Evolutionary conservation across 202 grass and related monocot species (phyloP).

Genomic region (Saccharum hybrid): DNA sequence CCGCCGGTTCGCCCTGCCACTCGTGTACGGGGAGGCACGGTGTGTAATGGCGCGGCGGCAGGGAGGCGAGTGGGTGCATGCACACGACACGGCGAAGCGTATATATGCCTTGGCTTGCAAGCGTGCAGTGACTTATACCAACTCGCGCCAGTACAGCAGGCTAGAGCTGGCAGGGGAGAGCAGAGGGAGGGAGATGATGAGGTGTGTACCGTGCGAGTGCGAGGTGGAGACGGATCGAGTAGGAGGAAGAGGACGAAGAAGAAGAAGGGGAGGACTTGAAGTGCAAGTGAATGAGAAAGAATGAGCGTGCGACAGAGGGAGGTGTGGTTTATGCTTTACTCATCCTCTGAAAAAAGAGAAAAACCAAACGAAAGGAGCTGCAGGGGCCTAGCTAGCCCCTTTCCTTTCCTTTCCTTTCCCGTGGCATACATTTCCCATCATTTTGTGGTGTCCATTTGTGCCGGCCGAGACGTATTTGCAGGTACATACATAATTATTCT

Average conservation of each 20-base stretch:
- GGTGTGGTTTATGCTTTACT: constrained; percentile 77
- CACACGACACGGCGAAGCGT: neutral
- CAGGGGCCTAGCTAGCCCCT: neutral
- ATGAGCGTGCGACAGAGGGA: constrained; percentile 35
- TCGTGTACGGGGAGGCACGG: too few species aligned
- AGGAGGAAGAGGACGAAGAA: too few species aligned
- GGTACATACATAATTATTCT: neutral
- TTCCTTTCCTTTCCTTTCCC: neutral
- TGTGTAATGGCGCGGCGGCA: too few species aligned
- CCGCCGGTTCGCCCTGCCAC: too few species aligned
- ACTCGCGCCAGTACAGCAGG: too few species aligned
- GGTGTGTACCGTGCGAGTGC: neutral
- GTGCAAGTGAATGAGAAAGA: constrained; percentile 64
- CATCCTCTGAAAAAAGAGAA: constrained; percentile 44
- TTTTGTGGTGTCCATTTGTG: constrained; percentile 2
- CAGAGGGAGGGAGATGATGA: neutral
- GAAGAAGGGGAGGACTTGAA: constrained; percentile 50
- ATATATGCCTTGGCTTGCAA: constrained; percentile 49
- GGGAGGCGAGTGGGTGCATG: neutral
- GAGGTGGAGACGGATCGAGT: too few species aligned
- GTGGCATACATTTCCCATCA: constrained; percentile 28
- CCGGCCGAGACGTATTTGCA: neutral
- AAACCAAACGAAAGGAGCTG: neutral
- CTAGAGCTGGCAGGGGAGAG: too few species aligned
- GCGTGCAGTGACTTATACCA: too few species aligned